Evolutionary conservation across 192 early-diverging fungal genomes (phyloP), one percentile per base, ranked within the genome.

Genomic region (Podila verticillata): DNA sequence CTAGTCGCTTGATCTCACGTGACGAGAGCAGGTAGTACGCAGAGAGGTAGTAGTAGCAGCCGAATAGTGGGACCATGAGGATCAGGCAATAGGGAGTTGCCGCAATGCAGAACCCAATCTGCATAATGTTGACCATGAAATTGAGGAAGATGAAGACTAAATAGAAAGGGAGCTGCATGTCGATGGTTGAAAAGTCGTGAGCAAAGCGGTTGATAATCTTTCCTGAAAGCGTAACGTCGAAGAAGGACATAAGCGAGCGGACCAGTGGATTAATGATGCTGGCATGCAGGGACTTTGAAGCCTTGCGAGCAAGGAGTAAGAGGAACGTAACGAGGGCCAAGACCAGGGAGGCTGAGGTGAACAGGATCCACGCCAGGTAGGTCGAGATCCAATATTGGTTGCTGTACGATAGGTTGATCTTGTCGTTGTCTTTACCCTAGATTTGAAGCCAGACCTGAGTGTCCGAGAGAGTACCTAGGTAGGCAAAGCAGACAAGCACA

Each of bases 1-100:
- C 93, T 20, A 97, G 80, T 15, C 96, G 88, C 85, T 95, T 95
- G 57, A 97, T 83, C 82, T 97, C 95, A 54, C 95, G 87, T 0
- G 91, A 89, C 3, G 89, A 83, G 15, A 48, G 35, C 63, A 88
- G 67, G 92, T 75, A 83, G 88, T 93, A 66, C 78, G 83, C 31
- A n/a, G 86, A 89, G n/a, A 94, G 61, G 28, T 75, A 48, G 19
- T 84, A 72, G 73, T 93, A 94, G 29, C 87, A 15, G 1, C 64
- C 48, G 10, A 36, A 48, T 7, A 85, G 47, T 5, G 67, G 13
- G 5, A 83, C 19, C 60, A 85, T 63, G 17, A 77, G 66, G 0
- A 79, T 26, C 28, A 91, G 57, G 63, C 93, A 93, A 1, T 70
- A 51, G 3, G 93, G 93, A 0, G 87, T 85, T 30, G 93, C 87